Evolutionary conservation across 805 yeast species (phyloP).

Genomic region (Cyberlindnera bimundalis): DNA sequence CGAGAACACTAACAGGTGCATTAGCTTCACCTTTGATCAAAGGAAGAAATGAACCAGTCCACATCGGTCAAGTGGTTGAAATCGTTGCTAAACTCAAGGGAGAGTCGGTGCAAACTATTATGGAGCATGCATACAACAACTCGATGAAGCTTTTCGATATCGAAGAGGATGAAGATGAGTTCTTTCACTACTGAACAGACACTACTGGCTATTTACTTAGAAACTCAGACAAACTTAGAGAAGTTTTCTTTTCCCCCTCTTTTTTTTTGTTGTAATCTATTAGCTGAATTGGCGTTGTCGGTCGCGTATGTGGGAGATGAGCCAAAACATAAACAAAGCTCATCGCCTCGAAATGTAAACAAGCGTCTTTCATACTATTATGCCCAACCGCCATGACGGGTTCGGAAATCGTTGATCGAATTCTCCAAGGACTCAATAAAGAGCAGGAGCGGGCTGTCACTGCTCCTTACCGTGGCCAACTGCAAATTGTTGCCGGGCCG

Average conservation of each 20-base stretch:
- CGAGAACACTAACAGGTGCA: conserved; percentile 31
- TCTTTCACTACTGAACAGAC: conserved; percentile 10
- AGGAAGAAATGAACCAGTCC: conserved; percentile 91
- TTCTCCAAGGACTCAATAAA: conserved; percentile 31
- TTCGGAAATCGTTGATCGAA: neutral
- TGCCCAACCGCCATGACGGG: no score
- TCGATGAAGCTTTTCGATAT: conserved; percentile 43
- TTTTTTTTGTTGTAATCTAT: no score
- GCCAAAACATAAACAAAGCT: no score
- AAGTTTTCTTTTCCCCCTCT: no score
- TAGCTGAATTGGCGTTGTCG: no score
- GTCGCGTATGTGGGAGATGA: no score
- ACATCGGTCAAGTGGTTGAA: conserved; percentile 75
- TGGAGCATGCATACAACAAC: conserved; percentile 50
- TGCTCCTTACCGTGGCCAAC: conserved; percentile 36
- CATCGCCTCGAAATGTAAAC: no score
- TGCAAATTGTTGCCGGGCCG: conserved; percentile 62
- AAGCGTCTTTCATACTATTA: no score
- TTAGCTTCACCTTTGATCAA: conserved; percentile 49
- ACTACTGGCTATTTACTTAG: no score
- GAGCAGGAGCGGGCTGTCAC: conserved; percentile 44
- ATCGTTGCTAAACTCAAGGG: conserved; percentile 52
- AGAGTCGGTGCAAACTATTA: conserved; percentile 40
- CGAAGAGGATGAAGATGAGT: conserved; percentile 22
- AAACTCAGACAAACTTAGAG: no score